A percentile compares a stretch with the other conserved stretches of the same genome.
These are phyloP conservation scores for Talaromyces albobiverticillius DNA, from an alignment of 2,329 filamentous ascomycete genomes.

Conservation along the genomic window DNA sequence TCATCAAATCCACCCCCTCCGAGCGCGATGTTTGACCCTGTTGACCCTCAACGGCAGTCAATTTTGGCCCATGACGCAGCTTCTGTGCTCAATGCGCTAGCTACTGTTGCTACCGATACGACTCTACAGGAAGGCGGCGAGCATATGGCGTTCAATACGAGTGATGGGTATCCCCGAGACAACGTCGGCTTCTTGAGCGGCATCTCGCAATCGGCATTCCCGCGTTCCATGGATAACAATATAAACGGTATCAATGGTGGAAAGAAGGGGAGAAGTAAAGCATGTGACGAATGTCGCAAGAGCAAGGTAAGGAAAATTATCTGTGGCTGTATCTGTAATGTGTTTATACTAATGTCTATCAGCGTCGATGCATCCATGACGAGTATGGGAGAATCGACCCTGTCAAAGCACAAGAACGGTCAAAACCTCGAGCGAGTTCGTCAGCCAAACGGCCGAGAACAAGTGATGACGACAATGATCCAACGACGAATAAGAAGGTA, in stretches of 20 bases:
- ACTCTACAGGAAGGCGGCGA: conserved; percentile 28
- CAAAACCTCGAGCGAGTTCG: conserved; percentile 57
- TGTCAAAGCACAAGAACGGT: conserved; percentile 60
- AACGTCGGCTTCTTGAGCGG: conserved; percentile 26
- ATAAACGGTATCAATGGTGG: conserved; percentile 38
- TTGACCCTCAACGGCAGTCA: conserved; percentile 28
- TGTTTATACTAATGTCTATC: conserved; percentile 22
- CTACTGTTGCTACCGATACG: conserved; percentile 36
- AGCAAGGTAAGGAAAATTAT: conserved; percentile 55
- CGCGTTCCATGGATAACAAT: conserved; percentile 28
- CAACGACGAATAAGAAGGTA: conserved; percentile 28
- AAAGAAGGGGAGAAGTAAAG: conserved; percentile 61
- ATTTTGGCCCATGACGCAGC: conserved; percentile 37
- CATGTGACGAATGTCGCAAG: conserved; percentile 64
- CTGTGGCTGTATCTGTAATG: conserved; percentile 1
- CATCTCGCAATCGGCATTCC: conserved; percentile 24
- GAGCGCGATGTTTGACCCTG: conserved; percentile 28
- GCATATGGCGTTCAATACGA: conserved; percentile 25
- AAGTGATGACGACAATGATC: conserved; percentile 37
- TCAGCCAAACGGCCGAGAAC: conserved; percentile 53
- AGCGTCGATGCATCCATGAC: conserved; percentile 67
- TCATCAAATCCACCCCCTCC: conserved; percentile 26
- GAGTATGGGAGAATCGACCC: conserved; percentile 63
- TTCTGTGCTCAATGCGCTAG: conserved; percentile 37
- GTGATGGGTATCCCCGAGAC: conserved; percentile 22